Base-by-base conservation (phyloP, 2,329 filamentous ascomycete species). In the Neoascochyta sp. region DNA sequence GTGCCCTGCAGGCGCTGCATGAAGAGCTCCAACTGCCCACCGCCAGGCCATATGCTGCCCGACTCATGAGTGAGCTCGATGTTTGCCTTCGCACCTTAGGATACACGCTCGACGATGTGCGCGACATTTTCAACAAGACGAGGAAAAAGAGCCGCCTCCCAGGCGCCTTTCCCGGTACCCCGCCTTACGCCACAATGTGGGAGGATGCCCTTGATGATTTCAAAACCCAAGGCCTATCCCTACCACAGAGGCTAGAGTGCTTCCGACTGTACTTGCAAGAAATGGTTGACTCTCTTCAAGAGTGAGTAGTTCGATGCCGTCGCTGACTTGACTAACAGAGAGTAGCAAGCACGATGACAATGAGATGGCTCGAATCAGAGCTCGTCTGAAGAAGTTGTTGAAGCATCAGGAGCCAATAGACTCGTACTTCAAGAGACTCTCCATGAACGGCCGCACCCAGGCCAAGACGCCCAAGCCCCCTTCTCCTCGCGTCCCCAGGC, bases 21-120 rank as follows among this genome's bases (percentile, higher is more conserved):
- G 61, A 62, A 27, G 54, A 67, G 16, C 54, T 71, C 16, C 57
- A 61, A 9, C 53, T 64, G 34, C 59, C 61, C 16, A 60, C 52
- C 10, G 64, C 67, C 50, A 61, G 55, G 11, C 50, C 50, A 32
- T 47, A 45, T 24, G 42, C 50, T n/a, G 42, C 38, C 24, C 52
- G 55, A 23, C 68, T 75, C 27, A 45, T 63, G 12, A 50, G 61
- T 9, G 74, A 78, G 44, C 45, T 78, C 15, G 64, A 66, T 17
- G 50, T 75, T 24, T 64, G 71, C 15, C 63, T 68, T 16, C 57
- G 61, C 4, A 76, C 71, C 43, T 54, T 78, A 26, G 57, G 64
- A 14, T 66, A 67, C 43, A 78, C 75, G 1, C 60, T 76, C 11
- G 62, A 70, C 23, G 70, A 73, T 44, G 63, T 76, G 19, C 62